Evolutionary conservation across 2,329 filamentous ascomycete genomes (phyloP).

Genomic region (Alternaria sp.): DNA sequence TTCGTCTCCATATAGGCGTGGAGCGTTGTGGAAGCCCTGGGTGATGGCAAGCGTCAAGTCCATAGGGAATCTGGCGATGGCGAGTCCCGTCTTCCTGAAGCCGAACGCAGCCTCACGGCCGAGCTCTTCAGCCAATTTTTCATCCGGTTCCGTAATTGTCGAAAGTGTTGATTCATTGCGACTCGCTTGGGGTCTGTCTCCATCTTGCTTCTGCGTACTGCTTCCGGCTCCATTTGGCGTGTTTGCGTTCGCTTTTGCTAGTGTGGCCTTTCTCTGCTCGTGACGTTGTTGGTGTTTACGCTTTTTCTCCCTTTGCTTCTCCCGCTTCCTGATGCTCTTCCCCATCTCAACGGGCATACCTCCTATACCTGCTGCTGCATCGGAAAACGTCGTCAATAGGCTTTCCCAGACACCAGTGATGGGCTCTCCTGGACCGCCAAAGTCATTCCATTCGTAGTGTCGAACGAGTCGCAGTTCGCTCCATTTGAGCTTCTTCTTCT

Average conservation of each 20-base stretch:
- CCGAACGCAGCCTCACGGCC: constrained; percentile 63
- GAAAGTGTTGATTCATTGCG: constrained; percentile 42
- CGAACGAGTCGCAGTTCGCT: constrained; percentile 69
- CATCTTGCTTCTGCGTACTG: constrained; percentile 15
- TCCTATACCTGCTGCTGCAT: constrained; percentile 69
- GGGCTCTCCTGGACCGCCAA: constrained; percentile 77
- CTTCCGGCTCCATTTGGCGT: constrained; percentile 18
- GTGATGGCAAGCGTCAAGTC: constrained; percentile 68
- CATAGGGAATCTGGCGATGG: constrained; percentile 66
- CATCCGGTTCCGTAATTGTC: constrained; percentile 44
- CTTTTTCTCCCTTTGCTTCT: constrained; percentile 61
- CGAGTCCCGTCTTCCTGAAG: constrained; percentile 60
- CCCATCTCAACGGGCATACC: constrained; percentile 69
- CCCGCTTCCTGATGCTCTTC: constrained; percentile 65
- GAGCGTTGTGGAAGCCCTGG: constrained; percentile 76
- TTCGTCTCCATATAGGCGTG: constrained; percentile 73
- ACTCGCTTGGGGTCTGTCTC: constrained; percentile 28
- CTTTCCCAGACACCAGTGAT: constrained; percentile 72
- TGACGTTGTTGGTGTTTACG: constrained; percentile 46
- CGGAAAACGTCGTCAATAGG: constrained; percentile 65
- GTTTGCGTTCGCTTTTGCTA: constrained; percentile 31
- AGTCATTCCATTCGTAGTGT: constrained; percentile 78
- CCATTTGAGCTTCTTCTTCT: constrained; percentile 69
- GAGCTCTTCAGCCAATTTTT: constrained; percentile 47
- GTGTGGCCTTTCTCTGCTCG: constrained; percentile 36